phyloP scores from a whole-genome alignment of 2,329 filamentous ascomycete genomes.

The Tothia fuscella region DNA sequence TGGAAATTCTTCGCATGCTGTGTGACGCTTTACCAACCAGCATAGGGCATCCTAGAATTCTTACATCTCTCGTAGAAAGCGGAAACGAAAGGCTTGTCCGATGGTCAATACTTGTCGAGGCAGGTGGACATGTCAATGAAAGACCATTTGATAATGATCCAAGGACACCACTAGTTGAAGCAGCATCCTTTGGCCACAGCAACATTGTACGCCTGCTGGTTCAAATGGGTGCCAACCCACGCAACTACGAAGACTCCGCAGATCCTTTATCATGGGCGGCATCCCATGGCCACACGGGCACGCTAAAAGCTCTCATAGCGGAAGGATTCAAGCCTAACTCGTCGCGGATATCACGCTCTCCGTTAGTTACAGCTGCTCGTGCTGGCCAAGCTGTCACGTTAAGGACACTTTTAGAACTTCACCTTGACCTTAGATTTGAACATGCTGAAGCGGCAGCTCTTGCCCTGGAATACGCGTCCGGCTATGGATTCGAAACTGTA shows the following conservation, averaged over 20 bases:
- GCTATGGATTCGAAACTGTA: neutral
- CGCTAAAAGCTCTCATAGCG: neutral
- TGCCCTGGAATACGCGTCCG: neutral
- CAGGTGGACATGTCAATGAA: neutral
- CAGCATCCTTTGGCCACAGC: neutral
- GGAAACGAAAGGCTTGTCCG: neutral
- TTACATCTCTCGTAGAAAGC: neutral
- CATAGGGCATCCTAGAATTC: neutral
- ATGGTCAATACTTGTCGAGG: neutral
- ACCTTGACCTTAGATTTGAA: neutral
- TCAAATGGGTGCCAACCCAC: neutral
- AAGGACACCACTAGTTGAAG: neutral
- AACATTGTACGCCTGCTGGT: slow-evolving; percentile 1
- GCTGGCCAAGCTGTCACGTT: neutral
- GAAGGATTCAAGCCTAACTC: neutral
- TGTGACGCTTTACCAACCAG: neutral
- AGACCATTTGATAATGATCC: neutral
- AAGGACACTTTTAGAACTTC: neutral
- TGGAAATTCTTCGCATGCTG: neutral
- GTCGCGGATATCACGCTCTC: neutral
- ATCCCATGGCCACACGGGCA: neutral
- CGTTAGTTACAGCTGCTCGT: neutral
- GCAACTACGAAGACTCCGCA: neutral
- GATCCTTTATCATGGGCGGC: neutral
- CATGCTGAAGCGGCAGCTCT: neutral